Conservation (phyloP, 345 rosid species). For the Hibiscus syriacus region DNA sequence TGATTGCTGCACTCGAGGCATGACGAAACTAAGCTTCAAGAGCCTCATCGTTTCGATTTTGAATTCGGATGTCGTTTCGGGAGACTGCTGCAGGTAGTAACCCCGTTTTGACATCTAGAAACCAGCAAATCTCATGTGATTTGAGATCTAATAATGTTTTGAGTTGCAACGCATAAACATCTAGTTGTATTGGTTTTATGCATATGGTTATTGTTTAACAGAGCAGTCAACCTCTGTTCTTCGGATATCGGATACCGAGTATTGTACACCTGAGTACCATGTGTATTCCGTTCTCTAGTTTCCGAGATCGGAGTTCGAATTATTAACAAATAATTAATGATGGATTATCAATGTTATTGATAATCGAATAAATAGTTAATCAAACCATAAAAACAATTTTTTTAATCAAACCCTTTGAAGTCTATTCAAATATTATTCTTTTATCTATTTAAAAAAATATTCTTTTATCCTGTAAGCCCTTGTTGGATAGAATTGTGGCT, state of each 20-base stretch:
- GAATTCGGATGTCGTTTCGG: background rate
- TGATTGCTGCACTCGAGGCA: constrained; percentile 60
- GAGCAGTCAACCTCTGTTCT: background rate
- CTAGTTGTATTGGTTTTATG: background rate
- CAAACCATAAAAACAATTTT: background rate
- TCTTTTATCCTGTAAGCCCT: too few relatives aligned
- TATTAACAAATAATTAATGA: background rate
- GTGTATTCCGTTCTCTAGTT: background rate
- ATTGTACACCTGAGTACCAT: too few relatives aligned
- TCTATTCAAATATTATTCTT: too few relatives aligned
- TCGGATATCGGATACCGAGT: background rate
- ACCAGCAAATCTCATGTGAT: background rate
- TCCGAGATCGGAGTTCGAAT: background rate
- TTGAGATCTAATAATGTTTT: background rate
- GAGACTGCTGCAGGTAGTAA: background rate
- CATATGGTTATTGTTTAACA: background rate
- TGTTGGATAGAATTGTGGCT: too few relatives aligned
- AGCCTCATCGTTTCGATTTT: background rate
- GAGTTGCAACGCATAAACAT: background rate
- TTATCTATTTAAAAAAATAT: too few relatives aligned
- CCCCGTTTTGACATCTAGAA: background rate
- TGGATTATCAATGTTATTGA: background rate
- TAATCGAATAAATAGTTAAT: background rate
- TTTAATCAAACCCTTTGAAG: too few relatives aligned
- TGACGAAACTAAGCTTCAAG: background rate